These are phyloP conservation scores for Penicillium lagena DNA, from an alignment of 495 filamentous ascomycete genomes.

Conservation along the genomic window DNA sequence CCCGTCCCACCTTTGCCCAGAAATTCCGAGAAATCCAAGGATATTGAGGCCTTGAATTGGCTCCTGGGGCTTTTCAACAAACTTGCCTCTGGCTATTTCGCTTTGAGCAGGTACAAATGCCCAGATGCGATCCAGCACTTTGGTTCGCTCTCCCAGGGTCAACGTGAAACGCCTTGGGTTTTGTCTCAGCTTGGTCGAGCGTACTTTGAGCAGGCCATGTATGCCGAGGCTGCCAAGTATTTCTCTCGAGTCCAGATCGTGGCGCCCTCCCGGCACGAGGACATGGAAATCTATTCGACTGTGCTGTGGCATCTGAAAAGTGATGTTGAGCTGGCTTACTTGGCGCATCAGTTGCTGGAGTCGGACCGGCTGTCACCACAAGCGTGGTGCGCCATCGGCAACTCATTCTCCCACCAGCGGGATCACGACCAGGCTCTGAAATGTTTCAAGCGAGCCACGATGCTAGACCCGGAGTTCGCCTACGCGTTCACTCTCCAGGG, in stretches of 20 bases:
- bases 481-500: slow-evolving; percentile 95
- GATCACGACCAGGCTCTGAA: slow-evolving; percentile 92
- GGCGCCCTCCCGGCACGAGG: slow-evolving; percentile 72
- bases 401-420: slow-evolving; percentile 88
- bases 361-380: slow-evolving; percentile 80
- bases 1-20: slow-evolving; percentile 17
- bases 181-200: slow-evolving; percentile 83
- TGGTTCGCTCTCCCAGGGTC: slow-evolving; percentile 57
- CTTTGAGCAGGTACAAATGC: slow-evolving; percentile 70
- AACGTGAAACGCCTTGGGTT: slow-evolving; percentile 94
- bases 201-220: slow-evolving; percentile 80
- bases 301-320: slow-evolving; percentile 94
- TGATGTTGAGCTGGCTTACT: slow-evolving; percentile 83
- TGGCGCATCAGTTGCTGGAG: slow-evolving; percentile 85
- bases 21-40: slow-evolving; percentile 44
- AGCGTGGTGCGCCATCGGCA: slow-evolving; percentile 93
- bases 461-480: slow-evolving; percentile 82
- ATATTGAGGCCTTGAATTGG: slow-evolving; percentile 68
- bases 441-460: slow-evolving; percentile 92
- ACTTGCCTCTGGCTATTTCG: slow-evolving; percentile 71
- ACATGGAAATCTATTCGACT: slow-evolving; percentile 97
- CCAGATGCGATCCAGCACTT: slow-evolving; percentile 68
- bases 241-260: slow-evolving; percentile 70
- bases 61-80: slow-evolving; percentile 80
- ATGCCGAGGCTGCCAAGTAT: slow-evolving; percentile 76